Evolutionary conservation across 129 eudicot species (phyloP).

Genomic region (Centaurea solstitialis): DNA sequence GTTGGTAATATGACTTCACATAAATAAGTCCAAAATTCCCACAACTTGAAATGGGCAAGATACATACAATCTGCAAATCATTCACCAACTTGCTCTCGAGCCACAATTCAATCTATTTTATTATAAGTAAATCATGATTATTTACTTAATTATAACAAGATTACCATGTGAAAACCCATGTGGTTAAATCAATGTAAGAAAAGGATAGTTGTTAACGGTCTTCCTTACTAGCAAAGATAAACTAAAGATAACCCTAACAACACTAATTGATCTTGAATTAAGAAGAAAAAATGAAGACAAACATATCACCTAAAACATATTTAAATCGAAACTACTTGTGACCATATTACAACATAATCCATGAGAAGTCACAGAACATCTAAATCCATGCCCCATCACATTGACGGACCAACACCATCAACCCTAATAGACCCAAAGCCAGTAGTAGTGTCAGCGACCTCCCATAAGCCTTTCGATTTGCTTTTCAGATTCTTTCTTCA

Average conservation of each 20-base stretch:
- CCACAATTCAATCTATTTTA: not conserved
- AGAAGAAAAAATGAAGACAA: not conserved
- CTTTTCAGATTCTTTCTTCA: no score
- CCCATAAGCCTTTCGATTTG: not conserved
- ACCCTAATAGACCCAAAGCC: not conserved
- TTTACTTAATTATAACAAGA: no score
- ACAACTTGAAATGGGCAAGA: not conserved
- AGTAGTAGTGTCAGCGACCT: not conserved
- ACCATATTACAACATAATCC: slow-evolving; percentile 21
- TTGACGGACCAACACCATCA: not conserved
- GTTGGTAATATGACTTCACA: not conserved
- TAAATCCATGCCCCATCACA: slow-evolving; percentile 8
- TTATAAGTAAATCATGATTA: not conserved
- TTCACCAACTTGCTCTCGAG: not conserved
- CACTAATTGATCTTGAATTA: no score
- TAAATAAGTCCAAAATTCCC: not conserved
- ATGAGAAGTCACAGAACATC: slow-evolving; percentile 32
- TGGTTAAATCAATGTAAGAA: no score
- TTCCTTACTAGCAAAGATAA: not conserved
- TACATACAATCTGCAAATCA: not conserved
- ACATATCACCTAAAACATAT: not conserved
- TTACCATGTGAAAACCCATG: not conserved
- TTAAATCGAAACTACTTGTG: not conserved
- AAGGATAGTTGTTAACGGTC: not conserved
- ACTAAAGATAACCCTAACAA: not conserved